Percentiles rank a stretch among this genome's conserved stretches.
These are phyloP conservation scores for Zygotorulaspora sp. DNA, from an alignment of 805 yeast species.

Conservation along the genomic window DNA sequence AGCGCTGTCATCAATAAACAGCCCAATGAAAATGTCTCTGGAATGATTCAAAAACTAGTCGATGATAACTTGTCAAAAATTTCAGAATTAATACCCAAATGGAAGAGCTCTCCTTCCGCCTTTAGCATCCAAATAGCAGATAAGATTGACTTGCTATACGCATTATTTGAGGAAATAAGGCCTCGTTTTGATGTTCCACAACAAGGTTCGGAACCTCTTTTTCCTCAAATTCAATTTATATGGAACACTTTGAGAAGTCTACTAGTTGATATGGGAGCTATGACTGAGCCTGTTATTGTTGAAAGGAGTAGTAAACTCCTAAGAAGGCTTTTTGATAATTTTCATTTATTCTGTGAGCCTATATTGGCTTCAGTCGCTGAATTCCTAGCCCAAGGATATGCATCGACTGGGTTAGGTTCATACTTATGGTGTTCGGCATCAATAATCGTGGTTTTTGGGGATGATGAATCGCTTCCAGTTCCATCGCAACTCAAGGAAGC, in stretches of 20 bases:
- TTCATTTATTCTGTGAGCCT: conserved; percentile 39
- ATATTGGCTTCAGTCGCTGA: conserved; percentile 62
- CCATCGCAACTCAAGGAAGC: conserved; percentile 46
- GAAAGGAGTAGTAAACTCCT: conserved; percentile 71
- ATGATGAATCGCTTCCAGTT: conserved; percentile 40
- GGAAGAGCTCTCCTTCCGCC: conserved; percentile 22
- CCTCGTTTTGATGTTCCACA: conserved; percentile 32
- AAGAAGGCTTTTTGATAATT: conserved; percentile 55
- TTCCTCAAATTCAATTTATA: conserved; percentile 26
- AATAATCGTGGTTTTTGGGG: conserved; percentile 66
- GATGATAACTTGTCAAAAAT: conserved; percentile 41
- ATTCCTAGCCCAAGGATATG: conserved; percentile 65
- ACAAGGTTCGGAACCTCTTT: conserved; percentile 31
- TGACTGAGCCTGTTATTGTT: conserved; percentile 37
- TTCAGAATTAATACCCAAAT: conserved; percentile 22
- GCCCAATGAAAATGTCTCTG: conserved; percentile 48
- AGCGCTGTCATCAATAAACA: conserved; percentile 73
- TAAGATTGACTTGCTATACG: conserved; percentile 51
- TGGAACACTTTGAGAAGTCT: conserved; percentile 26
- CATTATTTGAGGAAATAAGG: conserved; percentile 31
- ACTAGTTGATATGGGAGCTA: conserved; percentile 25
- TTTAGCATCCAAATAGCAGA: conserved; percentile 58
- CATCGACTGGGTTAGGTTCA: conserved; percentile 67
- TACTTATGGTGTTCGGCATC: conserved; percentile 88
- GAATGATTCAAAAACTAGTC: conserved; percentile 65